A percentile compares a stretch with the other conserved stretches of the same genome.
Conservation (phyloP, 2,329 filamentous ascomycete species). For the Pseudodiploospora longispora region DNA sequence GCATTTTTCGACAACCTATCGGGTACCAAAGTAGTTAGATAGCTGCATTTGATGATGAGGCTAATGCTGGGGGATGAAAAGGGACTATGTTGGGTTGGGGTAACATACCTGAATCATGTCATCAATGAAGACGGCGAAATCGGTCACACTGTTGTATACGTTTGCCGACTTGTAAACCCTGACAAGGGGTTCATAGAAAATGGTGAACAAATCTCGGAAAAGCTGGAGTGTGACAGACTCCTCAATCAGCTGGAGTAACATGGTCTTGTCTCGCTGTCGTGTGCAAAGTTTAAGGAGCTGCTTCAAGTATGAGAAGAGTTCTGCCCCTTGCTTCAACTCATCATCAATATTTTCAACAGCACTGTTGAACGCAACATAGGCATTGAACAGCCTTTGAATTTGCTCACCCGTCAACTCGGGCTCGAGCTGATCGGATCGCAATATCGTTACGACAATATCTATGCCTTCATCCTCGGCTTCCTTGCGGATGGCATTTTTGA, state of each 20-base stretch:
- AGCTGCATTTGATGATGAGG: too few species aligned
- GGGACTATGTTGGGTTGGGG: too few species aligned
- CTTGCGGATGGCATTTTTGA: slow-evolving; percentile 65
- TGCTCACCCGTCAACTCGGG: slow-evolving; percentile 67
- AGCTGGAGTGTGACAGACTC: slow-evolving; percentile 96
- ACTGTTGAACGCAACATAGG: slow-evolving; percentile 88
- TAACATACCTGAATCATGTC: slow-evolving; percentile 71
- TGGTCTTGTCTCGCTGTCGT: slow-evolving; percentile 85
- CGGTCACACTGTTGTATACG: slow-evolving; percentile 93
- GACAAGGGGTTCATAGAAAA: slow-evolving; percentile 96
- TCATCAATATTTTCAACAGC: slow-evolving; percentile 86
- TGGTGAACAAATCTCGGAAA: slow-evolving; percentile 92
- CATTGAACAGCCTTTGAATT: slow-evolving; percentile 80
- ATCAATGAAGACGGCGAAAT: slow-evolving; percentile 88
- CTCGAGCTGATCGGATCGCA: slow-evolving; percentile 69
- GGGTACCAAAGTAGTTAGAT: too few species aligned
- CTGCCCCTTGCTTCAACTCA: slow-evolving; percentile 79
- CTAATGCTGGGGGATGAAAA: too few species aligned
- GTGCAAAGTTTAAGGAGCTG: slow-evolving; percentile 89
- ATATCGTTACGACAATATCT: slow-evolving; percentile 77
- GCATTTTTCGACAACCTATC: slow-evolving; percentile 55
- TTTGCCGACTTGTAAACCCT: slow-evolving; percentile 98
- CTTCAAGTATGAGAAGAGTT: slow-evolving; percentile 91
- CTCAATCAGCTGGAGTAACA: slow-evolving; percentile 94
- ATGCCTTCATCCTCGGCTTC: slow-evolving; percentile 68